A percentile compares a stretch with the other conserved stretches of the same genome.
These are phyloP conservation scores for Capsella bursapastoris DNA, from an alignment of 345 rosid species.

Conservation along the genomic window DNA sequence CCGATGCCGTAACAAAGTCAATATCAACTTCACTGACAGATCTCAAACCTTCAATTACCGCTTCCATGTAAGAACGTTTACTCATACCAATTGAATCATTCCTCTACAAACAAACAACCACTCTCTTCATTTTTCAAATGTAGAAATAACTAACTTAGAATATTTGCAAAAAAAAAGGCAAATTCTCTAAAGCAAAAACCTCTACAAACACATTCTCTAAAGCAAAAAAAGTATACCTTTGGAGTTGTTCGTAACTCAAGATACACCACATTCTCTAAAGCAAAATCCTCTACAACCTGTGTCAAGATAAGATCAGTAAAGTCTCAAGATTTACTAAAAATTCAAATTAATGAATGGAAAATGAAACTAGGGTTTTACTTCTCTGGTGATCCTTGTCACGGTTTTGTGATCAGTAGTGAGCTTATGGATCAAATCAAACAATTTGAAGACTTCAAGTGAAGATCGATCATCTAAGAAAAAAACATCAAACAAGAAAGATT, in stretches of 20 bases:
- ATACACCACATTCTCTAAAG: conserved; percentile 85
- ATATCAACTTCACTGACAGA: conserved; percentile 63
- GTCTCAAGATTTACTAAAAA: neutral
- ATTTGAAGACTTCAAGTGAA: conserved; percentile 77
- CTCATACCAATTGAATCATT: conserved; percentile 87
- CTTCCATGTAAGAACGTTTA: conserved; percentile 93
- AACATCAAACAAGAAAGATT: conserved; percentile 1
- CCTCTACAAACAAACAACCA: conserved; percentile 53
- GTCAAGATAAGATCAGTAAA: conserved; percentile 3
- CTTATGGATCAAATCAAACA: conserved; percentile 84
- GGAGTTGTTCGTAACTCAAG: conserved; percentile 94
- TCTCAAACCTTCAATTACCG: conserved; percentile 79
- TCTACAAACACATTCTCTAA: too few species aligned
- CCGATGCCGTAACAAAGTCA: conserved; percentile 48
- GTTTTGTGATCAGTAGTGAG: conserved; percentile 85
- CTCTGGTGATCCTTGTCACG: conserved; percentile 80
- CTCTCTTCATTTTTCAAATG: neutral
- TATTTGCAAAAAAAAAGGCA: neutral
- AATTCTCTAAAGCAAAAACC: neutral
- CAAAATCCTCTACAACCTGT: conserved; percentile 97
- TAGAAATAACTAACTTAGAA: neutral
- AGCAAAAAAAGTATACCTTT: conserved; percentile 55
- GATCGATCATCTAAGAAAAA: conserved; percentile 71
- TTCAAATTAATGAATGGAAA: neutral
- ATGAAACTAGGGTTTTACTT: conserved; percentile 49